phyloP scores from a whole-genome alignment of 2,329 filamentous ascomycete species.

The Sclerotinia glacialis region DNA sequence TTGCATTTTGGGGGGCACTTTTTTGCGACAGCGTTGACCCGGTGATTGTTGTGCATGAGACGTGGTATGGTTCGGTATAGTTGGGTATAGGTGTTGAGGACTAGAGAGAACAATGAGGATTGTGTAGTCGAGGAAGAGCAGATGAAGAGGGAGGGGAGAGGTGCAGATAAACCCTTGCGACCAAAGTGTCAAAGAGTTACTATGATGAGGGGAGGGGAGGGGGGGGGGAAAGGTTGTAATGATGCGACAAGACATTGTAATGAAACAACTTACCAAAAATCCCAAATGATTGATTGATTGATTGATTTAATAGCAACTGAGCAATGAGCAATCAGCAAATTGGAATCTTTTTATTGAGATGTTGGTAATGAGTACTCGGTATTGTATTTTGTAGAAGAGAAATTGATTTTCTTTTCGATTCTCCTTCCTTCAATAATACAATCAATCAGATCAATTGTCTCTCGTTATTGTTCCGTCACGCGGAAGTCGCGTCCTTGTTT shows the following conservation, averaged over 20 bases:
- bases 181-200: slow-evolving; percentile 27
- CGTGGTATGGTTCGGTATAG: slow-evolving; percentile 1
- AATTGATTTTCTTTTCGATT: slow-evolving; percentile 7
- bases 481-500: slow-evolving; percentile 21
- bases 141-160: slow-evolving; percentile 22
- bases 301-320: not conserved
- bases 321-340: slow-evolving; percentile 10
- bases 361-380: not conserved
- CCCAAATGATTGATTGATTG: slow-evolving; percentile 6
- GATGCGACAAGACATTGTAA: slow-evolving; percentile 8
- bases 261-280: slow-evolving; percentile 14
- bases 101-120: slow-evolving; percentile 20
- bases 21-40: slow-evolving; percentile 21
- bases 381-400: not conserved
- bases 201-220: slow-evolving; percentile 9
- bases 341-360: not conserved
- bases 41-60: slow-evolving; percentile 19
- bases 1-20: slow-evolving; percentile 39
- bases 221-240: not conserved
- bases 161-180: slow-evolving; percentile 26
- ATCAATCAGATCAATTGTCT: not conserved
- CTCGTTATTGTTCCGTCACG: slow-evolving; percentile 15
- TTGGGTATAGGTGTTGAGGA: not conserved
- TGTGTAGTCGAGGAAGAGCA: slow-evolving; percentile 12
- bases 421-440: slow-evolving; percentile 8